Conservation (phyloP, 257 asterid species). For the Handroanthus guayacan region DNA sequence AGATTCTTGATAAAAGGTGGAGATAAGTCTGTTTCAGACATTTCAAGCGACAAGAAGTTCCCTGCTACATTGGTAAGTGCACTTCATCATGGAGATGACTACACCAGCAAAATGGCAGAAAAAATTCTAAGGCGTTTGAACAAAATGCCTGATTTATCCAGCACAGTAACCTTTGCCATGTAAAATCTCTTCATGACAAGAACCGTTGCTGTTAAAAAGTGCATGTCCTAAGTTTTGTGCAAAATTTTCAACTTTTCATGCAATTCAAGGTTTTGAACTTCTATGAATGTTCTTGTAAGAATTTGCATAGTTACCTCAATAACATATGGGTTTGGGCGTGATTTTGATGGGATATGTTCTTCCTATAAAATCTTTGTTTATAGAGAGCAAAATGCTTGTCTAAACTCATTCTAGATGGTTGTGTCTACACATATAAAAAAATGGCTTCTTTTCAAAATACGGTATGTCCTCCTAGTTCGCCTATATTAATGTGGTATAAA, state of each 20-base stretch:
- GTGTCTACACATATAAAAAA: no score
- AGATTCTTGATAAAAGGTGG: constrained; percentile 72
- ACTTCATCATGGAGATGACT: constrained; percentile 71
- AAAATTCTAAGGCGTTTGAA: constrained; percentile 75
- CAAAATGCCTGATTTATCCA: constrained; percentile 59
- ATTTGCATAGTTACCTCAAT: constrained; percentile 10
- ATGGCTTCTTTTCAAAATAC: no score
- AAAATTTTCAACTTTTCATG: neutral
- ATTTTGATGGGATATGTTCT: neutral
- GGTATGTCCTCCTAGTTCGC: no score
- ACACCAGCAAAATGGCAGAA: constrained; percentile 74
- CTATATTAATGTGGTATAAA: no score
- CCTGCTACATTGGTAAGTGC: constrained; percentile 68
- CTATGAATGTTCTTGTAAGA: constrained; percentile 6
- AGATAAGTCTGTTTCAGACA: constrained; percentile 55
- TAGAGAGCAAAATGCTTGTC: no score
- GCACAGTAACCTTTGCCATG: constrained; percentile 49
- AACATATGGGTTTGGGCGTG: constrained; percentile 14
- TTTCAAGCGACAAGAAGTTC: constrained; percentile 66
- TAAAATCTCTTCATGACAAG: constrained; percentile 26
- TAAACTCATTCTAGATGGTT: no score
- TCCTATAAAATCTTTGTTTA: no score
- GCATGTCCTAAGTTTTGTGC: neutral
- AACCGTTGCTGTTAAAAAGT: neutral
- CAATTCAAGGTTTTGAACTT: neutral